A percentile compares a stretch with the other conserved stretches of the same genome.
Evolutionary conservation across 1,139 yeast species (phyloP).

Genomic region (Kodamaea fungicola): DNA sequence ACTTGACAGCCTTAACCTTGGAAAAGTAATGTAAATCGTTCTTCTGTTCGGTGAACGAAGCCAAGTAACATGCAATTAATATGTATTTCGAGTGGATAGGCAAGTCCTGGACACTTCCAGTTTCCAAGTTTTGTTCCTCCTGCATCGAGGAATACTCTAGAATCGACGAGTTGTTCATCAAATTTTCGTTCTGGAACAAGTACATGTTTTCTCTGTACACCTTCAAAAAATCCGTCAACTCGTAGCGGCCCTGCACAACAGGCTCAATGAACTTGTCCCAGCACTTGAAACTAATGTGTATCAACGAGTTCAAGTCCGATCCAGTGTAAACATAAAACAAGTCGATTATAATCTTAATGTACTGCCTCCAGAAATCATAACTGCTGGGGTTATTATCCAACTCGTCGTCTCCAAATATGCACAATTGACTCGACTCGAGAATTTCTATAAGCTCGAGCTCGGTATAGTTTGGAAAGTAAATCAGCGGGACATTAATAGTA

Average conservation of each 20-base stretch:
- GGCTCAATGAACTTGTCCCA: slow-evolving; percentile 55
- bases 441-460: slow-evolving; percentile 39
- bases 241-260: slow-evolving; percentile 27
- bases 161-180: slow-evolving; percentile 34
- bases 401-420: slow-evolving; percentile 19
- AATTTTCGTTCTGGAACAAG: slow-evolving; percentile 39
- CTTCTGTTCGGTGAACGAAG: slow-evolving; percentile 61
- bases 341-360: slow-evolving; percentile 49
- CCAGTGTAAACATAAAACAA: slow-evolving; percentile 53
- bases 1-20: slow-evolving; percentile 47
- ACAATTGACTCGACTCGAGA: slow-evolving; percentile 24
- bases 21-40: slow-evolving; percentile 62
- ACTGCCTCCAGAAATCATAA: slow-evolving; percentile 45
- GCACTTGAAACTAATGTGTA: slow-evolving; percentile 38
- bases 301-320: slow-evolving; percentile 43
- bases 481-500: slow-evolving; percentile 47
- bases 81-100: slow-evolving; percentile 59
- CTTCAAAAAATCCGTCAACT: slow-evolving; percentile 39
- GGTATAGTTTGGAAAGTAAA: slow-evolving; percentile 47
- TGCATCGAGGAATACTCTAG: slow-evolving; percentile 23
- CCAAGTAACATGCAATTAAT: slow-evolving; percentile 66
- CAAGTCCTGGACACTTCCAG: slow-evolving; percentile 33
- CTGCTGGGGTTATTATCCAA: slow-evolving; percentile 16
- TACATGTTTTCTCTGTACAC: slow-evolving; percentile 43
- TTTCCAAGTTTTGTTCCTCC: slow-evolving; percentile 16